phyloP scores from a whole-genome alignment of 495 filamentous ascomycete genomes.

The Neurospora sp. region DNA sequence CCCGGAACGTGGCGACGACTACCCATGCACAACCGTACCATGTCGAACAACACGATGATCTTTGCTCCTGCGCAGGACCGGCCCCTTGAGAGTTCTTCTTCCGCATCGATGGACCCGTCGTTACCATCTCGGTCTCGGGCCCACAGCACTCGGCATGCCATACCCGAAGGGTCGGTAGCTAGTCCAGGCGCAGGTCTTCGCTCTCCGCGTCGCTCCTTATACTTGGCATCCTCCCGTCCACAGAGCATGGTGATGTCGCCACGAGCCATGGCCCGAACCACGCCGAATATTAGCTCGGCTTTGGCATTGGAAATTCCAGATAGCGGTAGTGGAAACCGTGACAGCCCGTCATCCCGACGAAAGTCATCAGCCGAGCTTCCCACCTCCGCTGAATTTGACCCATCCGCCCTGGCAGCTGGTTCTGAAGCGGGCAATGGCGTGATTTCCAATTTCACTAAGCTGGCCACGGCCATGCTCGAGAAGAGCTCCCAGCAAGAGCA shows the following conservation, averaged over 20 bases:
- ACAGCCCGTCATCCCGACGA: slow-evolving; percentile 17
- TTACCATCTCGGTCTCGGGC: slow-evolving; percentile 20
- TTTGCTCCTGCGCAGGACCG: slow-evolving; percentile 46
- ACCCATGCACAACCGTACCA: slow-evolving; percentile 48
- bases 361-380: slow-evolving; percentile 53
- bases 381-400: slow-evolving; percentile 55
- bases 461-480: slow-evolving; percentile 44
- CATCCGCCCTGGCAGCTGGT: slow-evolving; percentile 33
- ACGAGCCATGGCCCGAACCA: slow-evolving; percentile 41
- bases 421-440: slow-evolving; percentile 26
- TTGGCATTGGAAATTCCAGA: slow-evolving; percentile 22
- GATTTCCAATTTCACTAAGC: slow-evolving; percentile 68
- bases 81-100: slow-evolving; percentile 36
- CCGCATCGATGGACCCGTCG: slow-evolving; percentile 31
- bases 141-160: slow-evolving; percentile 24
- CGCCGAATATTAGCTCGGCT: slow-evolving; percentile 21
- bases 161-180: slow-evolving; percentile 30
- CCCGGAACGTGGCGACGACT: slow-evolving; percentile 22
- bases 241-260: slow-evolving; percentile 43
- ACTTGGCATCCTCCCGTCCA: slow-evolving; percentile 26
- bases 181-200: slow-evolving; percentile 26
- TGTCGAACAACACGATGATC: slow-evolving; percentile 70
- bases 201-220: slow-evolving; percentile 39
- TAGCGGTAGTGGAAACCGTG: neutral
- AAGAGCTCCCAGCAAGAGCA: slow-evolving; percentile 32